Percentiles rank a stretch among this genome's conserved stretches.
These are phyloP conservation scores for Miamiensis avidus DNA, from an alignment of 169 alveolate genomes.

Conservation along the genomic window DNA sequence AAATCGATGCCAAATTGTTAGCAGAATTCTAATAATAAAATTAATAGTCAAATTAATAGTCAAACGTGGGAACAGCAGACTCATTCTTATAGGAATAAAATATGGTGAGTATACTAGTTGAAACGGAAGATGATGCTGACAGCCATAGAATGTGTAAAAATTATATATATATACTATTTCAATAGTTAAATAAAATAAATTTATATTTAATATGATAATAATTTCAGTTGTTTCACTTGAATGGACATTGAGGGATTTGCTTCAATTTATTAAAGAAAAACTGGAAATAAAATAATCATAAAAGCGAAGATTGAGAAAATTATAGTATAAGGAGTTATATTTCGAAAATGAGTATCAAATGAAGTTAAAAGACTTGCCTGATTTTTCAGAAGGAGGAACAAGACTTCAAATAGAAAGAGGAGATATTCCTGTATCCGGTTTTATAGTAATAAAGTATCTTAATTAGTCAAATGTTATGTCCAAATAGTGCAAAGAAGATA, in stretches of 20 bases:
- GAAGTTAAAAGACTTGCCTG: neutral
- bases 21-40: neutral
- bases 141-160: neutral
- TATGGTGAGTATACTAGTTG: neutral
- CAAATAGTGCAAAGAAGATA: neutral
- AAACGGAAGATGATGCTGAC: neutral
- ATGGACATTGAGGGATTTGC: neutral
- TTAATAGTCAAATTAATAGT: too few relatives aligned
- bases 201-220: too few relatives aligned
- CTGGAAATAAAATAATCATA: neutral
- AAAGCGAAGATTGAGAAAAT: constrained; percentile 21
- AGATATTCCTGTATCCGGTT: constrained; percentile 23
- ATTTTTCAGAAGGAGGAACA: constrained; percentile 17
- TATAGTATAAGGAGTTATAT: constrained; percentile 11
- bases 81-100: neutral
- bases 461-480: neutral
- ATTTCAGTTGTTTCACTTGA: neutral
- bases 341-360: constrained; percentile 4
- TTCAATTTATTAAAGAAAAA: constrained; percentile 3
- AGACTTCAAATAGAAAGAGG: constrained; percentile 30
- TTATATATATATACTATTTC: too few relatives aligned
- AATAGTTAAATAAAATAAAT: too few relatives aligned
- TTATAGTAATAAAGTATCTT: neutral
- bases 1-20: neutral
- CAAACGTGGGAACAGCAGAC: neutral